These are phyloP conservation scores for Trametes hirsuta DNA, from an alignment of 1,284 basidiomycete species.

Conservation along the genomic window DNA sequence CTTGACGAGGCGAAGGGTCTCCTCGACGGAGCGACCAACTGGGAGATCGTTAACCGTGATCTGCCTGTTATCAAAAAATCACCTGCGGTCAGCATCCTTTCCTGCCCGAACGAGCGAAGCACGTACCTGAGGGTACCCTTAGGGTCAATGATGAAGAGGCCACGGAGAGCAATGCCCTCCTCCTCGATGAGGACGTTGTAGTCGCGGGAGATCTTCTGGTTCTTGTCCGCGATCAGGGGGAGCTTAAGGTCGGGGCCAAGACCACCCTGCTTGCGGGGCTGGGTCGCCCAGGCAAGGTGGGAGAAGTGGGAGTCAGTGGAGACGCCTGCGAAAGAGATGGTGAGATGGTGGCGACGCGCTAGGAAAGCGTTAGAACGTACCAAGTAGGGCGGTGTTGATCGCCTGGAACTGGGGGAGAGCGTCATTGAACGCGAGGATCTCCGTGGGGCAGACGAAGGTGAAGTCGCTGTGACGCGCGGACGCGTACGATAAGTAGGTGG, in stretches of 20 bases:
- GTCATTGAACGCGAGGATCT: conserved; percentile 92
- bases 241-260: conserved; percentile 86
- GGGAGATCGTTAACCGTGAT: conserved; percentile 90
- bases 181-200: conserved; percentile 89
- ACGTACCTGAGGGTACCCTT: conserved; percentile 74
- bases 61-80: conserved; percentile 53
- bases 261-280: conserved; percentile 81
- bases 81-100: neutral
- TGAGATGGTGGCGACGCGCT: neutral
- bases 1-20: conserved; percentile 86
- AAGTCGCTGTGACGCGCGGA: conserved; percentile 55
- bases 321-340: conserved; percentile 45
- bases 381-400: conserved; percentile 76
- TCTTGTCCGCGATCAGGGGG: conserved; percentile 75
- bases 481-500: conserved; percentile 7
- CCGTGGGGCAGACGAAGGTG: conserved; percentile 91
- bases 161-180: conserved; percentile 83
- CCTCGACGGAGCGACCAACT: conserved; percentile 89
- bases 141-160: conserved; percentile 89
- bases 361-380: conserved; percentile 41
- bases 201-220: conserved; percentile 69
- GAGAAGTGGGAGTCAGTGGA: conserved; percentile 91
- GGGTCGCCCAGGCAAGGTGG: conserved; percentile 86
- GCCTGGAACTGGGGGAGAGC: conserved; percentile 75
- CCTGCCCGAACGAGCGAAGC: neutral